Base-by-base conservation (phyloP, 2,329 filamentous ascomycete species). In the Talaromyces sp. region DNA sequence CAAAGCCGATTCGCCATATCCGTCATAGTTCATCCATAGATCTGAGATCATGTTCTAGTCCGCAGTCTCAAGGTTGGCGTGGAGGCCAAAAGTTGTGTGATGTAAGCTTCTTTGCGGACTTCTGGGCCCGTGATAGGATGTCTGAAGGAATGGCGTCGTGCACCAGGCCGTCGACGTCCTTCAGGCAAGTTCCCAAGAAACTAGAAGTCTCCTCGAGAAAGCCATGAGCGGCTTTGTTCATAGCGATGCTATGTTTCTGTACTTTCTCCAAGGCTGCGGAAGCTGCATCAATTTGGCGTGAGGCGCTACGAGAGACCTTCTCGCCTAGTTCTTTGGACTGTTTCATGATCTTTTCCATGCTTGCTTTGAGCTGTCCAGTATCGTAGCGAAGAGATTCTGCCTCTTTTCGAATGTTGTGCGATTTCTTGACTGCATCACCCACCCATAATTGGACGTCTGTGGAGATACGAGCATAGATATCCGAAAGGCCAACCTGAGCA, bases 381-480 rank as follows among this genome's bases (percentile, higher is more conserved):
- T 73, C 70, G 49, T 64, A 70, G 16, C 69, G 67, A 22, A 76
- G 62, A 22, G 63, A 56, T 31, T 74, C 71, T 16, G 71, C 72
- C 65, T 78, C 72, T 24, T 68, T 67, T 50, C 71, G 74, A 31
- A 79, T 59, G 49, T 70, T 59, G 66, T 79, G 74, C 13, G 76
- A 72, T 63, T 70, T 71, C 62, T 73, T 75, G 49, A 78, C 74
- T 31, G 75, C 73, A 69, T 79, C 75, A 14, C 73, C 76, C 67
- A 79, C 69, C 49, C 76, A 68, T 10, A 75, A 70, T 64, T 79
- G 77, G 3, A 81, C 59, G 67, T 79, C 77, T 27, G 73, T 76
- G 37, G 69, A 75, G 27, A 80, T 66, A 61, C 76, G 78, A 58
- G 69, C 71, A 61, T 77, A 80, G 13, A 74, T 74, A 52, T 75